Conservation (phyloP, 805 yeast species). For the Vanderwaltozyma tropicalis region DNA sequence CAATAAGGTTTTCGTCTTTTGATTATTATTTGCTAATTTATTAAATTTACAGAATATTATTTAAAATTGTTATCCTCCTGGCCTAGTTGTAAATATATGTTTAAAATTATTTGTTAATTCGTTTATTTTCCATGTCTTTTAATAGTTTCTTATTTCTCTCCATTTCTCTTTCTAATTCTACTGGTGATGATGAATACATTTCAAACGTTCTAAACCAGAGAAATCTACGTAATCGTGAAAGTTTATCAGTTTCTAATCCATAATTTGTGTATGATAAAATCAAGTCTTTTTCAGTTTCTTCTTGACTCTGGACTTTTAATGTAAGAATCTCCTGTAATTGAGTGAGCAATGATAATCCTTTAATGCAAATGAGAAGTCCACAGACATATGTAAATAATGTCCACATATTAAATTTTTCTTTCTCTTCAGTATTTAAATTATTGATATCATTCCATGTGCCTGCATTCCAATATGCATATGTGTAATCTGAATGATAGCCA, state of each 20-base stretch:
- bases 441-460: slow-evolving; percentile 58
- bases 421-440: slow-evolving; percentile 13
- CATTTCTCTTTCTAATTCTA: slow-evolving; percentile 29
- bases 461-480: slow-evolving; percentile 44
- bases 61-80: no score
- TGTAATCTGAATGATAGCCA: slow-evolving; percentile 19
- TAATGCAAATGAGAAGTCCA: slow-evolving; percentile 32
- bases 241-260: slow-evolving; percentile 40
- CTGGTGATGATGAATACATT: slow-evolving; percentile 20
- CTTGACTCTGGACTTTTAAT: slow-evolving; percentile 27
- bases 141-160: slow-evolving; percentile 67
- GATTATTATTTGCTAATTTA: no score
- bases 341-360: slow-evolving; percentile 33
- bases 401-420: slow-evolving; percentile 33
- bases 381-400: slow-evolving; percentile 31
- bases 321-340: slow-evolving; percentile 29
- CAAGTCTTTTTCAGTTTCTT: slow-evolving; percentile 33
- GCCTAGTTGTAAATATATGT: no score
- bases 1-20: no score
- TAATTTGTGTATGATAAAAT: slow-evolving; percentile 38
- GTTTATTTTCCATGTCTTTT: slow-evolving; percentile 33
- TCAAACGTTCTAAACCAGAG: slow-evolving; percentile 42
- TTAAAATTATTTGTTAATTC: not conserved
- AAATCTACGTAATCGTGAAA: slow-evolving; percentile 46
- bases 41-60: no score